These are phyloP conservation scores for Metarhizium guizhouense DNA, from an alignment of 2,329 filamentous ascomycete species.

Conservation along the genomic window DNA sequence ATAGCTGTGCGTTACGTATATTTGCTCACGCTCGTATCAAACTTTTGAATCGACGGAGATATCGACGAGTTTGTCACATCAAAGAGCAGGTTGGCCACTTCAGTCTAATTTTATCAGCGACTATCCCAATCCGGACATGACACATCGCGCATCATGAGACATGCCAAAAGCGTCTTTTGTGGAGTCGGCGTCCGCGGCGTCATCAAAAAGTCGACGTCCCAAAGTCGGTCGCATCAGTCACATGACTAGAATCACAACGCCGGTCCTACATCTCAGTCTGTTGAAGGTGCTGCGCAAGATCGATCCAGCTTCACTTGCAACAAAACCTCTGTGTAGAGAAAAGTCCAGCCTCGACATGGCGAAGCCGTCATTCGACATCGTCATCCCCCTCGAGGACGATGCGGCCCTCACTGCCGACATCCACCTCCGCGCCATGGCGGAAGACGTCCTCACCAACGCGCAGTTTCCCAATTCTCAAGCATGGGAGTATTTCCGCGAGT, in stretches of 20 bases:
- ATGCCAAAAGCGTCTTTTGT: not conserved
- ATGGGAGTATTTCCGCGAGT: slow-evolving; percentile 18
- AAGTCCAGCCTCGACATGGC: not conserved
- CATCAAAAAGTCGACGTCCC: not conserved
- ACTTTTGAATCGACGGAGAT: too few species aligned
- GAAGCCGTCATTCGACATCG: slow-evolving; percentile 13
- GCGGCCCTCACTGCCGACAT: slow-evolving; percentile 18
- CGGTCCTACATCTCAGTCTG: not conserved
- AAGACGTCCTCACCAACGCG: slow-evolving; percentile 28
- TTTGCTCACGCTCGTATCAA: too few species aligned
- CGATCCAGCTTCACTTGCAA: too few species aligned
- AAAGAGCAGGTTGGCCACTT: too few species aligned
- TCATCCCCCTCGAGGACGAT: slow-evolving; percentile 16
- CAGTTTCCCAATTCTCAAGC: slow-evolving; percentile 28
- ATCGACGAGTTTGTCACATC: too few species aligned
- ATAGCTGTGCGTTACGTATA: too few species aligned
- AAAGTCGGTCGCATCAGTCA: not conserved
- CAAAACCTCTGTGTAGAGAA: too few species aligned
- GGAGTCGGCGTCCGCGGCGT: not conserved
- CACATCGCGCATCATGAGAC: not conserved
- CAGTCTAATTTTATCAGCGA: not conserved
- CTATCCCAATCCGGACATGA: not conserved
- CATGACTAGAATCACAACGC: not conserved
- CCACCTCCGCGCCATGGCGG: slow-evolving; percentile 30
- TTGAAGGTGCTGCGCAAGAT: too few species aligned